Percentiles rank a stretch among this genome's conserved stretches.
Conservation (phyloP, 202 grass and related monocot genomes). For the Hordeum pubiflorum region DNA sequence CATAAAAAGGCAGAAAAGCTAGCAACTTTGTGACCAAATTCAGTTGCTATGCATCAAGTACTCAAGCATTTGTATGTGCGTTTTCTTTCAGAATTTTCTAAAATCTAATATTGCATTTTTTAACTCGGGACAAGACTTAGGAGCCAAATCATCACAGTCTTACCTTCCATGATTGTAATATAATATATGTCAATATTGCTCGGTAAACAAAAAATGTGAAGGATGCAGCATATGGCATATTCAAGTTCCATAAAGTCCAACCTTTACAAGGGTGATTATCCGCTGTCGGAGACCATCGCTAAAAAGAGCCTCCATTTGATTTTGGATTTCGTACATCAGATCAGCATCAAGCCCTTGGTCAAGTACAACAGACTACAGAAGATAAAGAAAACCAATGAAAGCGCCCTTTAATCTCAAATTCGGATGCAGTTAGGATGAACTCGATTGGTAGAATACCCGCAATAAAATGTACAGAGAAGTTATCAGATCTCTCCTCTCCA, state of each 20-base stretch:
- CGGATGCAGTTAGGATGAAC: slow-evolving; percentile 6
- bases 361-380: slow-evolving; percentile 79
- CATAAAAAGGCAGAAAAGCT: not conserved
- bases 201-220: not conserved
- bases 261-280: slow-evolving; percentile 71
- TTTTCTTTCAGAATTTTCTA: not conserved
- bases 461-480: slow-evolving; percentile 86
- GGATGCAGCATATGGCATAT: not conserved
- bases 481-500: slow-evolving; percentile 97
- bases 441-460: slow-evolving; percentile 45
- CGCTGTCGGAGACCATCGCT: slow-evolving; percentile 61
- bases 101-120: not conserved
- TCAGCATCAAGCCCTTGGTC: slow-evolving; percentile 82
- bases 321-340: slow-evolving; percentile 83
- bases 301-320: slow-evolving; percentile 70
- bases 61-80: not conserved
- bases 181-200: not conserved
- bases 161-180: not conserved
- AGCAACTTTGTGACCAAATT: not conserved
- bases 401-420: slow-evolving; percentile 5
- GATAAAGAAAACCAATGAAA: slow-evolving; percentile 23
- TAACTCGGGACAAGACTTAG: not conserved
- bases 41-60: not conserved
- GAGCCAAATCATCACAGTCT: not conserved
- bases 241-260: slow-evolving; percentile 36